Conservation (phyloP, 768 basidiomycete species). For the Lactarius trivialis region DNA sequence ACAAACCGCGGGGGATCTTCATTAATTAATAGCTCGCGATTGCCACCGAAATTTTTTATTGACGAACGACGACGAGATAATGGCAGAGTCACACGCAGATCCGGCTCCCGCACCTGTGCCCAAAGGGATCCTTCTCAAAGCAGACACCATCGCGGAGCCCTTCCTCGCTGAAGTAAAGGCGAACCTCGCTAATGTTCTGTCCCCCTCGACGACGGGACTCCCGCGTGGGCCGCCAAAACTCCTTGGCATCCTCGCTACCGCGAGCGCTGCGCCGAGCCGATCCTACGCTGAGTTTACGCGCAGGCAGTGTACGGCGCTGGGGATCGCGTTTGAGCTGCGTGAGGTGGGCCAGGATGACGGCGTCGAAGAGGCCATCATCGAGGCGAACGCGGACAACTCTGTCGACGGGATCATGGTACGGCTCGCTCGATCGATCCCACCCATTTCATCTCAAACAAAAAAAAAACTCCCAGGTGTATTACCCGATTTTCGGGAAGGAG, state of each 20-base stretch:
- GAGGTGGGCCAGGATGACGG: conserved; percentile 78
- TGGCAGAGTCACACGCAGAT: background rate
- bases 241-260: conserved; percentile 87
- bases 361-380: conserved; percentile 93
- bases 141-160: conserved; percentile 63
- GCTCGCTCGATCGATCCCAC: background rate
- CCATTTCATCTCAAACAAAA: background rate
- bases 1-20: background rate
- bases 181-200: conserved; percentile 32
- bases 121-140: conserved; percentile 74
- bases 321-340: conserved; percentile 79
- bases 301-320: conserved; percentile 85
- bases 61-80: background rate
- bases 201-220: background rate
- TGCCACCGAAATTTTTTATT: background rate
- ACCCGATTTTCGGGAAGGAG: conserved; percentile 87
- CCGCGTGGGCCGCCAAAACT: conserved; percentile 53
- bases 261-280: conserved; percentile 62
- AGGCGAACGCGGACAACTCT: conserved; percentile 81
- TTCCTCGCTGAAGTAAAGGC: conserved; percentile 65
- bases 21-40: background rate
- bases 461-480: conserved; percentile 66
- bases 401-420: conserved; percentile 94
- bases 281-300: conserved; percentile 87
- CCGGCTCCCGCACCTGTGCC: conserved; percentile 28